Percentiles rank a stretch among this genome's conserved stretches.
phyloP scores from a whole-genome alignment of 257 asterid species.

The Plantago major region DNA sequence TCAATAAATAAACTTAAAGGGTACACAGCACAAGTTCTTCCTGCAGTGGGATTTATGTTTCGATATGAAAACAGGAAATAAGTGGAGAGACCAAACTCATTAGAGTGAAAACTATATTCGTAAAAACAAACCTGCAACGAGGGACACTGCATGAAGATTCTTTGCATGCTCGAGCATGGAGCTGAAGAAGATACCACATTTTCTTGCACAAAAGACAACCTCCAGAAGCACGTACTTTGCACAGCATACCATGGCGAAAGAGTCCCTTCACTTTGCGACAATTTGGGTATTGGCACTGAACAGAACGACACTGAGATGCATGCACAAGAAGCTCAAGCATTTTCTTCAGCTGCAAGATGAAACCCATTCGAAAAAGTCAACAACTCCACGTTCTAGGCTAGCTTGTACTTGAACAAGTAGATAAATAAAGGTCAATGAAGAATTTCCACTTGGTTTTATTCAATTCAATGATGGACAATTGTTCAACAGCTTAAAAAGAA shows the following conservation, averaged over 20 bases:
- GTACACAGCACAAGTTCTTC: too few species aligned
- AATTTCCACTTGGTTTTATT: too few species aligned
- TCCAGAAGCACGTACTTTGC: conserved; percentile 87
- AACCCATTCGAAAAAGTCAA: conserved; percentile 11
- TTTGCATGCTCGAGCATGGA: conserved; percentile 97
- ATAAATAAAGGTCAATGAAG: too few species aligned
- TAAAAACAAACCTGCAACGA: conserved; percentile 81
- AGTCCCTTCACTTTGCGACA: conserved; percentile 98
- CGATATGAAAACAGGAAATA: neutral
- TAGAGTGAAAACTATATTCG: neutral
- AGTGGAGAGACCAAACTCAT: neutral
- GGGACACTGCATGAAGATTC: conserved; percentile 89
- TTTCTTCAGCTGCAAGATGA: conserved; percentile 73
- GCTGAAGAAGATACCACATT: conserved; percentile 99
- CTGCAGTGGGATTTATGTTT: neutral
- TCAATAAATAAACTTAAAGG: too few species aligned
- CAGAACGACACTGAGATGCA: conserved; percentile 87
- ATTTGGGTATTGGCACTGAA: conserved; percentile 72
- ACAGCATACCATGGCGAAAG: conserved; percentile 87
- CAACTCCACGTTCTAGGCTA: neutral
- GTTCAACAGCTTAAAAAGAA: too few species aligned
- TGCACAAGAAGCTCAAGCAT: conserved; percentile 98
- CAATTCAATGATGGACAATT: too few species aligned
- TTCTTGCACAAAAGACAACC: conserved; percentile 89
- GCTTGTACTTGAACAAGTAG: too few species aligned